Evolutionary conservation across 257 asterid genomes (phyloP).

Genomic region (Przewalskia tangutica): DNA sequence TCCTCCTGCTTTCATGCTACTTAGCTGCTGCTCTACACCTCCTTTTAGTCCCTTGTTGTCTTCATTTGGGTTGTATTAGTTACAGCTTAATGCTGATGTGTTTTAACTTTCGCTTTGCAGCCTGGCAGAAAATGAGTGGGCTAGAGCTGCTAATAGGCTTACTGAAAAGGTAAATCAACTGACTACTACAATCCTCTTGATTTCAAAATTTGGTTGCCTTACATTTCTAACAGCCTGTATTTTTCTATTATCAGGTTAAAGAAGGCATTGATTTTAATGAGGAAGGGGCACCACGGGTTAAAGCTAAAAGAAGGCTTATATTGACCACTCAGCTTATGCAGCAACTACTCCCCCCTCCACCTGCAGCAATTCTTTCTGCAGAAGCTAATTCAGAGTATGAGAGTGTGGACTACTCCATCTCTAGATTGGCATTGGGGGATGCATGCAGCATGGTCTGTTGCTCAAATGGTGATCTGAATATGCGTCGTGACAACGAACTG

Average conservation of each 20-base stretch:
- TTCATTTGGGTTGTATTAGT: not conserved
- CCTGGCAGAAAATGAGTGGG: conserved; percentile 59
- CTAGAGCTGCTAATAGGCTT: conserved; percentile 41
- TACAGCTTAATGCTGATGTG: conserved; percentile 10
- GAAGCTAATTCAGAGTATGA: conserved; percentile 9
- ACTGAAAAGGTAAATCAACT: conserved; percentile 44
- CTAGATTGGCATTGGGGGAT: conserved; percentile 12
- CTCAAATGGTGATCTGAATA: not conserved
- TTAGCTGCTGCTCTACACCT: not conserved
- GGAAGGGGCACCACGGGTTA: not conserved
- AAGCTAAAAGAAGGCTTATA: conserved; percentile 7
- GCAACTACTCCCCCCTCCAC: conserved; percentile 14
- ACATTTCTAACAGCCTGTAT: conserved; percentile 32
- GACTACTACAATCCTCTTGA: not conserved
- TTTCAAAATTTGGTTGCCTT: conserved; percentile 1
- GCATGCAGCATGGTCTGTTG: conserved; percentile 12
- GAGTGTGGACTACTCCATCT: conserved; percentile 10
- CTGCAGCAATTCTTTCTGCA: conserved; percentile 7
- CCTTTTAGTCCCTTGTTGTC: not conserved
- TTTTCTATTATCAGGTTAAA: too few species aligned
- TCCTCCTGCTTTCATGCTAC: not conserved
- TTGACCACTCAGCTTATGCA: conserved; percentile 18
- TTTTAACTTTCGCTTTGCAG: conserved; percentile 35
- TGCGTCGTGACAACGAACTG: not conserved
- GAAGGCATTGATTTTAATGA: not conserved